Conservation (phyloP, 1,284 basidiomycete species). For the Wallemia mellicola region DNA sequence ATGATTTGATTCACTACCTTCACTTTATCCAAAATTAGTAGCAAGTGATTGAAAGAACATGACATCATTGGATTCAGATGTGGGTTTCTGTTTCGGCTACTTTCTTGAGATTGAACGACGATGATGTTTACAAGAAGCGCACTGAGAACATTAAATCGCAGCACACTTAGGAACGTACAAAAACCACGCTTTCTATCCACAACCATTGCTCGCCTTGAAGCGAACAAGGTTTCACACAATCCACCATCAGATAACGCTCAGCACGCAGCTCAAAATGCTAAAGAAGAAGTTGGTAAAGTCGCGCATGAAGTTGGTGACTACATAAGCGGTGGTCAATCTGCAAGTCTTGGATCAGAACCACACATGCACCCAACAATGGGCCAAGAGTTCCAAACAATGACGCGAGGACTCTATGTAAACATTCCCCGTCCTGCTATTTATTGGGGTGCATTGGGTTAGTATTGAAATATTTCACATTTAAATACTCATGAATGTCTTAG, state of each 20-base stretch:
- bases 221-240: conserved; percentile 12
- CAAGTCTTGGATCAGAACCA: conserved; percentile 3
- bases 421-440: conserved; percentile 12
- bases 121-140: too few relatives aligned
- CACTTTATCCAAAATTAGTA: too few relatives aligned
- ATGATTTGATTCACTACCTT: too few relatives aligned
- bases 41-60: too few relatives aligned
- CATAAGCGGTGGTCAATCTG: conserved; percentile 7
- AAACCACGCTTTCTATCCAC: too few relatives aligned
- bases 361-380: conserved; percentile 8
- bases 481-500: conserved; percentile 7
- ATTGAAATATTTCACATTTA: not conserved
- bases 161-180: too few relatives aligned
- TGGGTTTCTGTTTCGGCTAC: too few relatives aligned
- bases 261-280: conserved; percentile 12
- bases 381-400: conserved; percentile 10
- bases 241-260: conserved; percentile 11
- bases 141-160: too few relatives aligned
- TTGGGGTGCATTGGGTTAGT: conserved; percentile 10
- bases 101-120: too few relatives aligned
- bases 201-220: conserved; percentile 1
- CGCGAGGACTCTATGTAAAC: conserved; percentile 9
- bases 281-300: conserved; percentile 10
- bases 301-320: conserved; percentile 7
- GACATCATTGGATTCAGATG: too few relatives aligned